Conservation (phyloP, 192 early-diverging fungal genomes). For the Oehlia diaphana region DNA sequence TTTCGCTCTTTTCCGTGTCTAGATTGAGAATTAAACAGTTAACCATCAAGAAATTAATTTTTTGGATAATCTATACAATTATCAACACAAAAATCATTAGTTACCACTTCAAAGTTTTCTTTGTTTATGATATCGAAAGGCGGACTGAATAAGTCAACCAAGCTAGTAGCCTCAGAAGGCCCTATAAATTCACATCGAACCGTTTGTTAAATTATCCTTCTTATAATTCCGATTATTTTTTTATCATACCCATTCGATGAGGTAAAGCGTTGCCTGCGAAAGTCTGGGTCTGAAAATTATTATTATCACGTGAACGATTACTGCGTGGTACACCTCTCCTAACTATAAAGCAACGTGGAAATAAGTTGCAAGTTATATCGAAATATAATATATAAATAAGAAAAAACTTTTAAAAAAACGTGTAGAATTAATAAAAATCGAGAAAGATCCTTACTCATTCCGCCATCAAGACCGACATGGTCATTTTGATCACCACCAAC, state of each 20-base stretch:
- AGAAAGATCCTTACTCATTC: slow-evolving; percentile 28
- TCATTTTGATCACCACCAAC: slow-evolving; percentile 51
- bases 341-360: not conserved
- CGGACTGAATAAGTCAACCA: slow-evolving; percentile 82
- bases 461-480: not conserved
- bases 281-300: not conserved
- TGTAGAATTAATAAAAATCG: slow-evolving; percentile 14
- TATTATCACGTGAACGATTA: not conserved
- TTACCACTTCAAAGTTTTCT: slow-evolving; percentile 68
- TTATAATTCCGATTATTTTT: not conserved
- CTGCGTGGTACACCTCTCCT: not conserved
- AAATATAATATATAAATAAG: not conserved
- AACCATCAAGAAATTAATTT: not conserved
- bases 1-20: slow-evolving; percentile 66
- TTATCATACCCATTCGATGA: not conserved
- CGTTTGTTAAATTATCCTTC: not conserved
- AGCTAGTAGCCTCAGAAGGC: slow-evolving; percentile 33
- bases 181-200: not conserved
- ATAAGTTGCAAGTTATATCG: not conserved
- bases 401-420: not conserved
- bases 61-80: not conserved
- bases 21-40: not conserved
- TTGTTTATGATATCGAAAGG: slow-evolving; percentile 86
- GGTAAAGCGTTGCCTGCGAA: not conserved
- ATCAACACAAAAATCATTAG: not conserved